Evolutionary conservation across 805 yeast species (phyloP).

Genomic region (Ogataea neopini): DNA sequence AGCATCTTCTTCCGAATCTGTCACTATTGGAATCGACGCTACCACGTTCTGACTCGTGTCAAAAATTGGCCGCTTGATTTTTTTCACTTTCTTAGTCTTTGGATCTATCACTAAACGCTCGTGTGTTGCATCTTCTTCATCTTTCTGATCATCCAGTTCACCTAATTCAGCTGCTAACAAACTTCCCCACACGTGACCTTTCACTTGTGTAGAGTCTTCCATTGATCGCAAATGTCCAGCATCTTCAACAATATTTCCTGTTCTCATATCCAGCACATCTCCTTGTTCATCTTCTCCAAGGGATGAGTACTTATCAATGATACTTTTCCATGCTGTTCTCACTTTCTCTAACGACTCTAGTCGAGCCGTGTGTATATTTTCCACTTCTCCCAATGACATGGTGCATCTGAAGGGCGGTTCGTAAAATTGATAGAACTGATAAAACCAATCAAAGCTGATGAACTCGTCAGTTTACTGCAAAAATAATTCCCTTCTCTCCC

Average conservation of each 20-base stretch:
- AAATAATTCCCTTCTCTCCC: no score
- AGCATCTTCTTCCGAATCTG: conserved; percentile 23
- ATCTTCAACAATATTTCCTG: conserved; percentile 65
- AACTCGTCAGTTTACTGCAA: no score
- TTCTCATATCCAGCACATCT: conserved; percentile 61
- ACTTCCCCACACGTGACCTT: conserved; percentile 41
- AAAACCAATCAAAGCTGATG: no score
- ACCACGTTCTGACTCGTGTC: conserved; percentile 6
- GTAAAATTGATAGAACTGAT: no score
- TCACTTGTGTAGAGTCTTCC: conserved; percentile 19
- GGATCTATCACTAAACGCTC: conserved; percentile 3
- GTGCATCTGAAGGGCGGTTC: neutral
- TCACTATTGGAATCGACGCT: conserved; percentile 19
- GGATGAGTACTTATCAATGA: conserved; percentile 51
- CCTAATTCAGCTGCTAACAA: conserved; percentile 34
- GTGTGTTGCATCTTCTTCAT: neutral
- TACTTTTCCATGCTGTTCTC: conserved; percentile 46
- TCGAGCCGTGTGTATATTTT: conserved; percentile 15
- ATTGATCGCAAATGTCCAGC: conserved; percentile 67
- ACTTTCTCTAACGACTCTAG: conserved; percentile 24
- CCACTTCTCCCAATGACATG: conserved; percentile 11
- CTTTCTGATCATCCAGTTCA: conserved; percentile 16
- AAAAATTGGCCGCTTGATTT: neutral
- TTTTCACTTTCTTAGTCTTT: conserved; percentile 12
- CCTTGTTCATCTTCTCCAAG: conserved; percentile 54